phyloP scores from a whole-genome alignment of 208 protist species.

The Leishmania braziliensis region DNA sequence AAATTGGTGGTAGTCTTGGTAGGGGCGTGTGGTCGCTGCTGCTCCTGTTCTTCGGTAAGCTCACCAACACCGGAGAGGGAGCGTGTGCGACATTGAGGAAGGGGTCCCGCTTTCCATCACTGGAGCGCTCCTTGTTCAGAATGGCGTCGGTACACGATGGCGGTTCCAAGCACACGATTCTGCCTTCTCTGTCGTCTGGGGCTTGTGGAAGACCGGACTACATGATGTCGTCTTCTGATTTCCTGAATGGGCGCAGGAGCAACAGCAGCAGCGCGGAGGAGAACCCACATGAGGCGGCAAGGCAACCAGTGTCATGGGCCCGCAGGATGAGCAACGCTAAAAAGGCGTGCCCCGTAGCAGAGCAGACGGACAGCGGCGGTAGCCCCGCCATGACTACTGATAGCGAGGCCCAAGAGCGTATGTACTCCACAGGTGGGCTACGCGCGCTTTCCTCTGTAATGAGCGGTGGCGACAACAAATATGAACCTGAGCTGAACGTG shows the following conservation, averaged over 20 bases:
- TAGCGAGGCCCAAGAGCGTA: too few species aligned
- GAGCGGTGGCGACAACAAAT: not conserved
- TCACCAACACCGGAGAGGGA: not conserved
- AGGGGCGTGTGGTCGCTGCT: not conserved
- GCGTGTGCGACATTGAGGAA: not conserved
- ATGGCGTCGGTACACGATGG: not conserved
- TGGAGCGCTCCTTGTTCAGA: not conserved
- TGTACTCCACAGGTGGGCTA: slow-evolving; percentile 4
- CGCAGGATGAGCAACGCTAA: not conserved
- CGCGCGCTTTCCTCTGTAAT: not conserved
- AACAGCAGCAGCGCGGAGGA: not conserved
- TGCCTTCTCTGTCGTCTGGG: not conserved
- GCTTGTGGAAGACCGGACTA: not conserved
- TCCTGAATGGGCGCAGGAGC: not conserved
- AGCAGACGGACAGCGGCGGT: not conserved
- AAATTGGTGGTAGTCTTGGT: too few species aligned
- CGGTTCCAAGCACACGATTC: not conserved
- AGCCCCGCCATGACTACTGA: too few species aligned
- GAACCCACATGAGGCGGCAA: not conserved
- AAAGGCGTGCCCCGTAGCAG: not conserved
- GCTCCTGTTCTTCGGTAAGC: not conserved
- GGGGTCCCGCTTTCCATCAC: not conserved
- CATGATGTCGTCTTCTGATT: not conserved
- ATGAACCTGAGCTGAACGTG: not conserved
- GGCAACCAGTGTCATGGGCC: not conserved